These are phyloP conservation scores for Panicum miliaceum DNA, from an alignment of 176 grass and related monocot species.

Conservation along the genomic window DNA sequence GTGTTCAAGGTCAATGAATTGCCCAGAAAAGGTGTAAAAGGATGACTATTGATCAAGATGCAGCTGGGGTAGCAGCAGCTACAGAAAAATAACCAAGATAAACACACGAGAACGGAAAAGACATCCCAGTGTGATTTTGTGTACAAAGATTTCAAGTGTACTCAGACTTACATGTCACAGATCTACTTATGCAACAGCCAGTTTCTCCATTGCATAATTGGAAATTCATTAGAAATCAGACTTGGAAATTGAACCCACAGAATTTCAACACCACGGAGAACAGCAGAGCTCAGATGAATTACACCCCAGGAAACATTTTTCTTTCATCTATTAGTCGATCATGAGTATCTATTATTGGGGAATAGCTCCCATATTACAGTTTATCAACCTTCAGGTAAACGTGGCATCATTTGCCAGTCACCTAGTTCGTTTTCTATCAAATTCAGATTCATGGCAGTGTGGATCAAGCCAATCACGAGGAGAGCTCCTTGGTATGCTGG, in stretches of 20 bases:
- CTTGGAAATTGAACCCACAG: not conserved
- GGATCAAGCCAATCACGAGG: constrained; percentile 82
- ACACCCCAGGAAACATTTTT: constrained; percentile 20
- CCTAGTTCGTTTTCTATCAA: constrained; percentile 59
- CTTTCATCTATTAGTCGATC: constrained; percentile 5
- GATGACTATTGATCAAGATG: not conserved
- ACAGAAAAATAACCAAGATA: not conserved
- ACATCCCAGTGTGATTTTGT: not conserved
- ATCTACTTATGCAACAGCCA: not conserved
- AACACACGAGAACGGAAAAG: not conserved
- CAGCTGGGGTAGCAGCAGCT: not conserved
- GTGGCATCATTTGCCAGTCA: not conserved
- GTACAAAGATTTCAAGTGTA: not conserved
- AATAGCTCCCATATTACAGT: constrained; percentile 16
- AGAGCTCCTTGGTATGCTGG: constrained; percentile 45
- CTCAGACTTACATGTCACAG: not conserved
- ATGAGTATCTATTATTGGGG: constrained; percentile 23
- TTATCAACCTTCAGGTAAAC: constrained; percentile 18
- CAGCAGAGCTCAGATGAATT: not conserved
- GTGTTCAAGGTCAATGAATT: not conserved
- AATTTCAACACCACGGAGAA: not conserved
- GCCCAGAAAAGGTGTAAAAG: not conserved
- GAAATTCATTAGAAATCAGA: not conserved
- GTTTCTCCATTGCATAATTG: not conserved
- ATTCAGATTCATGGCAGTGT: constrained; percentile 88